A percentile compares a stretch with the other conserved stretches of the same genome.
Evolutionary conservation across 2,329 filamentous ascomycete species (phyloP).

Genomic region (Coniochaeta pulveracea): DNA sequence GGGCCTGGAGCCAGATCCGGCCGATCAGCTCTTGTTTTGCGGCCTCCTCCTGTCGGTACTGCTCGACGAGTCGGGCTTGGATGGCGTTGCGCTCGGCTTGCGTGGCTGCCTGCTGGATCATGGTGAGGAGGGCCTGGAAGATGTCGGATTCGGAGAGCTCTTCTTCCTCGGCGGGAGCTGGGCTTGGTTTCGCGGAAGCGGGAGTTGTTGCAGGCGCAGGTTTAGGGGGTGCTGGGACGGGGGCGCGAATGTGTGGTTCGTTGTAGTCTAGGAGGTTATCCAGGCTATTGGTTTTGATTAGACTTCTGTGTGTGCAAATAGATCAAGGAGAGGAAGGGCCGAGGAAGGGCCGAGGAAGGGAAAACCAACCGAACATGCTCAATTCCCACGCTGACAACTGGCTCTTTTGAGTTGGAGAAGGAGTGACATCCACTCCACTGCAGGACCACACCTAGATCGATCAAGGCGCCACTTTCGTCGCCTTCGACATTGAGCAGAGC

Average conservation of each 20-base stretch:
- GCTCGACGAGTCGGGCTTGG: conserved; percentile 1
- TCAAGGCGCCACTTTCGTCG: neutral
- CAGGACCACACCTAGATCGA: neutral
- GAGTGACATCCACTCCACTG: conserved; percentile 1
- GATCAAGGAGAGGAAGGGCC: neutral
- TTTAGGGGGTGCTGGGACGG: conserved; percentile 1
- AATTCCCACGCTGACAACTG: neutral
- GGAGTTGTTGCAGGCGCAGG: neutral
- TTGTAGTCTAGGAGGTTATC: conserved; percentile 5
- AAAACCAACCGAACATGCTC: conserved; percentile 2
- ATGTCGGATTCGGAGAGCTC: neutral
- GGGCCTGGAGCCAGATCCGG: neutral
- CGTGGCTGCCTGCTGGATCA: neutral
- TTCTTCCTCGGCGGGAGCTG: neutral
- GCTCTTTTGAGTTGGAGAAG: neutral
- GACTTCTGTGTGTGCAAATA: neutral
- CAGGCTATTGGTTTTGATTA: neutral
- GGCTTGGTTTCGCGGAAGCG: neutral
- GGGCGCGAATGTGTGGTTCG: conserved; percentile 4
- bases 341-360: neutral
- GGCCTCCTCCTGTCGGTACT: conserved; percentile 3
- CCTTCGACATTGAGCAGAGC: conserved; percentile 2
- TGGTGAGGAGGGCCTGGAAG: neutral
- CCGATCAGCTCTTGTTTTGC: conserved; percentile 2
- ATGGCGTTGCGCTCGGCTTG: neutral